Evolutionary conservation across 192 early-diverging fungal species (phyloP).

Genomic region (Chytriomyces sp.): DNA sequence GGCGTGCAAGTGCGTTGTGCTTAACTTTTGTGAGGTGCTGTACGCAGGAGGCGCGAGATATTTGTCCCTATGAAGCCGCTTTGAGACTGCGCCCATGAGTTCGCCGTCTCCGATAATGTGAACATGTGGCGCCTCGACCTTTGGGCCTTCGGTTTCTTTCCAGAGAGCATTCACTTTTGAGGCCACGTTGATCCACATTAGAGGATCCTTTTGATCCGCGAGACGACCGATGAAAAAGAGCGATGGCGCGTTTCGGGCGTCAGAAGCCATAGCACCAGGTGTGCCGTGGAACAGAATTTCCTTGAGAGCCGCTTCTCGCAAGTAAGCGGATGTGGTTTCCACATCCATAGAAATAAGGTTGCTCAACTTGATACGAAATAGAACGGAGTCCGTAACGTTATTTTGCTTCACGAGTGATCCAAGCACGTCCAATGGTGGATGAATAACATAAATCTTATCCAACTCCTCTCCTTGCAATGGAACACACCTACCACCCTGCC

Average conservation of each 20-base stretch:
- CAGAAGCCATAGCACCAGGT: too few relatives aligned
- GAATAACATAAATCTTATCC: conserved; percentile 20
- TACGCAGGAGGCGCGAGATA: not conserved
- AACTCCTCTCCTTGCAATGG: conserved; percentile 1
- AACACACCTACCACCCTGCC: conserved; percentile 1
- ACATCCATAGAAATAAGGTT: too few relatives aligned
- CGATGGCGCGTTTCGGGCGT: too few relatives aligned
- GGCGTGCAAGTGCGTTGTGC: not conserved
- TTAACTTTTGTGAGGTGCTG: not conserved
- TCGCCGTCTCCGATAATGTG: conserved; percentile 21
- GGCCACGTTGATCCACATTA: conserved; percentile 27
- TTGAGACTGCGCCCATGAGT: not conserved
- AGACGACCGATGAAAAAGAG: conserved; percentile 32
- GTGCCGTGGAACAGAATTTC: too few relatives aligned
- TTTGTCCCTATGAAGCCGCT: not conserved
- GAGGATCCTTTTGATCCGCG: conserved; percentile 35
- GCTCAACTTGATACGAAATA: too few relatives aligned
- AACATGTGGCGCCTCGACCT: not conserved
- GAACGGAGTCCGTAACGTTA: too few relatives aligned
- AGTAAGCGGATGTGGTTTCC: too few relatives aligned
- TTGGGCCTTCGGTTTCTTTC: not conserved
- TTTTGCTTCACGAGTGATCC: too few relatives aligned
- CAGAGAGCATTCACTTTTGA: not conserved
- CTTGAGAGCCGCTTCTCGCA: too few relatives aligned
- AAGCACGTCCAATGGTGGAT: conserved; percentile 27